phyloP scores from a whole-genome alignment of 495 filamentous ascomycete genomes.

The Aspergillus steynii region DNA sequence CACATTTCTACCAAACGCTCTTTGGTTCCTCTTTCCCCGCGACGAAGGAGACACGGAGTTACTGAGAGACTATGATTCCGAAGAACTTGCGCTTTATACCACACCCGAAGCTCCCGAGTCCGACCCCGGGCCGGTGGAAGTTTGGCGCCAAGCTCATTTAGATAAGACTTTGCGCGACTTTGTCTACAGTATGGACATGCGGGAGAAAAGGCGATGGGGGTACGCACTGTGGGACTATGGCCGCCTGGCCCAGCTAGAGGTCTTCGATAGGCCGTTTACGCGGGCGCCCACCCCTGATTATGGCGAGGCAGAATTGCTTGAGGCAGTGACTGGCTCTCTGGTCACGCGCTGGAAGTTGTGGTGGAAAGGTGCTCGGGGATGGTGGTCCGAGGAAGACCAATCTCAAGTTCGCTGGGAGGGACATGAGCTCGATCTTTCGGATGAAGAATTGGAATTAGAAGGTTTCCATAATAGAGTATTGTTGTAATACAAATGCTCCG shows the following conservation, averaged over 20 bases:
- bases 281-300: conserved; percentile 1
- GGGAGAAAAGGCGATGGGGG: conserved; percentile 3
- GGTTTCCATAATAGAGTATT: too few relatives aligned
- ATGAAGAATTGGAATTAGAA: too few relatives aligned
- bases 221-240: conserved; percentile 9
- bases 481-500: too few relatives aligned
- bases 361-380: conserved; percentile 4
- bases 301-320: not conserved
- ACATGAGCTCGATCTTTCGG: too few relatives aligned
- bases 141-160: conserved; percentile 1
- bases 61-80: conserved; percentile 1
- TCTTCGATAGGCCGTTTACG: not conserved
- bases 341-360: conserved; percentile 2
- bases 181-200: conserved; percentile 1
- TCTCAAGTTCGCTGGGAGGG: conserved; percentile 9
- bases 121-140: conserved; percentile 2
- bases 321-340: conserved; percentile 1
- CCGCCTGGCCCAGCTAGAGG: not conserved
- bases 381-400: conserved; percentile 7
- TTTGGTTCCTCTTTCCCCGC: conserved; percentile 1
- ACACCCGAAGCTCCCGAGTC: conserved; percentile 1
- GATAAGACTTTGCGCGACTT: conserved; percentile 1
- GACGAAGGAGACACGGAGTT: not conserved
- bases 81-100: not conserved
- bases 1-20: conserved; percentile 4